Evolutionary conservation across 495 filamentous ascomycete species (phyloP).

Genomic region (Penicillium samsonianum): DNA sequence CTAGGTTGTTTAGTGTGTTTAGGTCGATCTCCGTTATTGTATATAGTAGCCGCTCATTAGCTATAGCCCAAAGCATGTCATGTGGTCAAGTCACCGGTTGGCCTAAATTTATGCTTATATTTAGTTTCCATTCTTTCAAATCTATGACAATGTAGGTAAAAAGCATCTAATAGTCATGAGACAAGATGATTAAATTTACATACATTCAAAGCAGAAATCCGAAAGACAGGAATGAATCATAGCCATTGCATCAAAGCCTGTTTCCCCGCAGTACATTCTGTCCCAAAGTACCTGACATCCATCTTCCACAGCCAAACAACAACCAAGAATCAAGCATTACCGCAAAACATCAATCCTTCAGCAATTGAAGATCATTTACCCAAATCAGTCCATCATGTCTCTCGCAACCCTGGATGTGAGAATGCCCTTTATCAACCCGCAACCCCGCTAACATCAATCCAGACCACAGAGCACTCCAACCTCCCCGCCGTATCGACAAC

Average conservation of each 20-base stretch:
- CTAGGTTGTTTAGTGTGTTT: too few species aligned
- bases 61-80: too few species aligned
- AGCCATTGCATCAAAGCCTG: not conserved
- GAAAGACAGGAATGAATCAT: not conserved
- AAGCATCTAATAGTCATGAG: not conserved
- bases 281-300: not conserved
- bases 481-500: conserved; percentile 70
- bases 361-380: not conserved
- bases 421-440: not conserved
- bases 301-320: not conserved
- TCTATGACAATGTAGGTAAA: not conserved
- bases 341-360: not conserved
- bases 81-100: not conserved
- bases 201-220: too few species aligned
- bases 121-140: not conserved
- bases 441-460: conserved; percentile 8
- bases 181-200: not conserved
- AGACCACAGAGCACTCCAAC: conserved; percentile 47
- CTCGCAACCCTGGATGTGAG: conserved; percentile 47
- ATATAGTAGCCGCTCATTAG: not conserved
- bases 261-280: conserved; percentile 8
- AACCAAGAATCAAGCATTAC: not conserved
- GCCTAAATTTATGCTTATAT: conserved; percentile 9
- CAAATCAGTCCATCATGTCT: conserved; percentile 30
- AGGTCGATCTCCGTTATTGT: too few species aligned